These are phyloP conservation scores for Bocquillonia castaneifolia DNA, from an alignment of 441 rosid species.

Conservation along the genomic window DNA sequence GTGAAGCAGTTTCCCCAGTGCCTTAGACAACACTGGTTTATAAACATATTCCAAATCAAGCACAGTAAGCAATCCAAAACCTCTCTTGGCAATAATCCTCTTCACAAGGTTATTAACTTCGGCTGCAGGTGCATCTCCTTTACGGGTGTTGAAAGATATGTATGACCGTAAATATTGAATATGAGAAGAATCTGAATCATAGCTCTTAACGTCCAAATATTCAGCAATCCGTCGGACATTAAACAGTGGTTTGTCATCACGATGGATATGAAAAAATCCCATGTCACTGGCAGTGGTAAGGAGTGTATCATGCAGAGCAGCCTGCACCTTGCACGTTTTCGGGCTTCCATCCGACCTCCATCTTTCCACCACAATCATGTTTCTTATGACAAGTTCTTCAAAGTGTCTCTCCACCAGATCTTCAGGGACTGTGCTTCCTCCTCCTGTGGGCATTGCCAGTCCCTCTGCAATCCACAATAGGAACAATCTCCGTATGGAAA, in stretches of 20 bases:
- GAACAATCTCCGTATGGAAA: slow-evolving; percentile 28
- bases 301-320: slow-evolving; percentile 17
- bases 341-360: slow-evolving; percentile 23
- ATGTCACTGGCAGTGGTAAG: slow-evolving; percentile 4
- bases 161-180: slow-evolving; percentile 9
- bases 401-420: slow-evolving; percentile 15
- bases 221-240: slow-evolving; percentile 8
- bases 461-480: slow-evolving; percentile 33
- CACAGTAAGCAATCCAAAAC: slow-evolving; percentile 22
- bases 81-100: neutral
- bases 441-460: neutral
- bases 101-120: slow-evolving; percentile 9
- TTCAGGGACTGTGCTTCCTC: slow-evolving; percentile 12
- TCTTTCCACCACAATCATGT: slow-evolving; percentile 22
- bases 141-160: slow-evolving; percentile 16
- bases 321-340: slow-evolving; percentile 21
- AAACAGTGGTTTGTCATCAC: neutral
- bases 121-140: slow-evolving; percentile 17
- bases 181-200: neutral
- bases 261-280: slow-evolving; percentile 14
- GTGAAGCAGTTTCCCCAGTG: slow-evolving; percentile 16
- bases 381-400: slow-evolving; percentile 17
- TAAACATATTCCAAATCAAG: slow-evolving; percentile 37
- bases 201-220: neutral
- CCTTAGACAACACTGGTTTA: slow-evolving; percentile 30